Evolutionary conservation across 2,329 filamentous ascomycete genomes (phyloP).

Genomic region (Graphilbum ipis-grandicollis): DNA sequence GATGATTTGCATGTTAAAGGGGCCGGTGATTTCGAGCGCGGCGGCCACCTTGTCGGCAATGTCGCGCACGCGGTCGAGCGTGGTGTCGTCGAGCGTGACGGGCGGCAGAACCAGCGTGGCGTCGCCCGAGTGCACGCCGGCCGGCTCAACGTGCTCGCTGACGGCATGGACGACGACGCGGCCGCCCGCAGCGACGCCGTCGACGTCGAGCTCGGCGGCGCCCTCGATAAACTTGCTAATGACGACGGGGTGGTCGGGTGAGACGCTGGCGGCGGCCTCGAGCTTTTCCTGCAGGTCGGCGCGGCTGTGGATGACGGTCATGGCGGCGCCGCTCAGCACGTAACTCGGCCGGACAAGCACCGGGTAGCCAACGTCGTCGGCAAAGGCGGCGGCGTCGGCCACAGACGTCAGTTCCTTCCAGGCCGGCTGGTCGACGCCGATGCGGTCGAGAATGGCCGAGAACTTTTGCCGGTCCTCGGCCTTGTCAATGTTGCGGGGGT

Average conservation of each 20-base stretch:
- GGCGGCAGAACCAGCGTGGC: constrained; percentile 89
- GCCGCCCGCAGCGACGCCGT: constrained; percentile 83
- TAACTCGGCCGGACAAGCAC: constrained; percentile 93
- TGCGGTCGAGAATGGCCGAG: constrained; percentile 81
- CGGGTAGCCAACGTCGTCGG: constrained; percentile 76
- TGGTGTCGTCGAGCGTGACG: constrained; percentile 79
- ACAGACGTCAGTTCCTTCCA: constrained; percentile 97
- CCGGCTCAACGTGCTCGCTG: constrained; percentile 97
- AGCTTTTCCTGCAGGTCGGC: constrained; percentile 81
- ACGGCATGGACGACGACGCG: constrained; percentile 89
- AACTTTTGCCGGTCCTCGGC: constrained; percentile 98
- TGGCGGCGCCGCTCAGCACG: constrained; percentile 88
- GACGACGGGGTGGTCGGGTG: constrained; percentile 87
- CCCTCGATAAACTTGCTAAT: constrained; percentile 99
- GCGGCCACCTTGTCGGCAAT: constrained; percentile 89
- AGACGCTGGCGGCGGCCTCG: constrained; percentile 81
- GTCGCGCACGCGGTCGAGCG: constrained; percentile 79
- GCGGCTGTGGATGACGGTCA: constrained; percentile 98
- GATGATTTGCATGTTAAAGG: constrained; percentile 98
- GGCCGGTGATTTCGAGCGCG: constrained; percentile 87
- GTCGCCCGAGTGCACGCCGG: constrained; percentile 95
- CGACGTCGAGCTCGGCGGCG: constrained; percentile 99
- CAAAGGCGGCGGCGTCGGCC: constrained; percentile 78
- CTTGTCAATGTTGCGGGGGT: constrained; percentile 91
- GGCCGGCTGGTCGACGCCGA: constrained; percentile 85